Percentiles rank a stretch among this genome's conserved stretches.
These are phyloP conservation scores for Phytophthora multivora DNA, from an alignment of 352 stramenopile genomes.

Conservation along the genomic window DNA sequence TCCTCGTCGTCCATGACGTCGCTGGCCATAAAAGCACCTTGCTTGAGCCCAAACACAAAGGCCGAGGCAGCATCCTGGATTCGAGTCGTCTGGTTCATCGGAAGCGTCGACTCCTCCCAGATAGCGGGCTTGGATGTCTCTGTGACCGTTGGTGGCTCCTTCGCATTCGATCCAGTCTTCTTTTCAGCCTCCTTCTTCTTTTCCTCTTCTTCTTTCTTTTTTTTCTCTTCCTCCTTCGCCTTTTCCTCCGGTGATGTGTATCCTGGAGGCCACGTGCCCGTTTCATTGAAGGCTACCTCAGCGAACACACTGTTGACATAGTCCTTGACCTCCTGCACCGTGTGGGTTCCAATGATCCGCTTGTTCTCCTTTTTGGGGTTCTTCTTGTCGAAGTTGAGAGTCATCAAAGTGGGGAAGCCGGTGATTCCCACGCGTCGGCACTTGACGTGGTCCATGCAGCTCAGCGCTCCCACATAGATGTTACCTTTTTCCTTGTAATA, in stretches of 20 bases:
- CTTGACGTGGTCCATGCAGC: constrained; percentile 89
- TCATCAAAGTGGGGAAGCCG: constrained; percentile 81
- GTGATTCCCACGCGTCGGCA: constrained; percentile 79
- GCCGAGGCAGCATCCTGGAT: constrained; percentile 77
- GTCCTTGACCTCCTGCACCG: constrained; percentile 75
- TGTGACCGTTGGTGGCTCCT: constrained; percentile 9
- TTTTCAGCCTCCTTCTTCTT: constrained; percentile 9
- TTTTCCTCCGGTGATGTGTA: constrained; percentile 23
- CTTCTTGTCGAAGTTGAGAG: constrained; percentile 82
- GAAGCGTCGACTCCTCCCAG: constrained; percentile 79
- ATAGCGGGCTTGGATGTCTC: constrained; percentile 35
- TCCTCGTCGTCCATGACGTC: constrained; percentile 79
- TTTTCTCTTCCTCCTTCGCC: constrained; percentile 20
- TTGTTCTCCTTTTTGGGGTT: constrained; percentile 65
- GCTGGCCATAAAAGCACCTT: constrained; percentile 77
- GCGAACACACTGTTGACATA: constrained; percentile 67
- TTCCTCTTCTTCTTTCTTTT: constrained; percentile 2
- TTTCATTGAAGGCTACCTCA: constrained; percentile 73
- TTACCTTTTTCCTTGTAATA: constrained; percentile 75
- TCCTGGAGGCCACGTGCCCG: constrained; percentile 55
- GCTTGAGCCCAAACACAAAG: constrained; percentile 82
- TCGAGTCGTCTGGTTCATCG: constrained; percentile 78
- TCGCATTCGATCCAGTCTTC: constrained; percentile 18
- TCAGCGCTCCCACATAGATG: constrained; percentile 78
- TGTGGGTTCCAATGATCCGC: constrained; percentile 81